Evolutionary conservation across 1,284 basidiomycete genomes (phyloP), one percentile per base, ranked within the genome.

Genomic region (Cronartium quercuum): DNA sequence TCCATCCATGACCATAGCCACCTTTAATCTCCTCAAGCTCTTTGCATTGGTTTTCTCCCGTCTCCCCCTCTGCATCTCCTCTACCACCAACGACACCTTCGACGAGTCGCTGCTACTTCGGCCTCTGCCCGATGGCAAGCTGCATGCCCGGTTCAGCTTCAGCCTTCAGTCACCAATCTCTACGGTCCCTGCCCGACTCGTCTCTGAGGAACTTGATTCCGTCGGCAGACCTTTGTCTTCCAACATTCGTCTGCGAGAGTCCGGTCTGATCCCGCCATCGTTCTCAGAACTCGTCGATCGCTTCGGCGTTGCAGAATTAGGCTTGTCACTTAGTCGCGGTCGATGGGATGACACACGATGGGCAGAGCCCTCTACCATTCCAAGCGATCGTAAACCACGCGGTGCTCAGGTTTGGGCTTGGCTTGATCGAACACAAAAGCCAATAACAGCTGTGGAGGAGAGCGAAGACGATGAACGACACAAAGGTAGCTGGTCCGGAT

Each of bases 131-230:
- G 92, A 97, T 81, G 95, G 94, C 67, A 90, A 89, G 79, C 87
- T 98, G 34, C 86, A 88, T 0, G 87, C 92, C 0, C 85, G 86
- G n/a, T 97, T 98, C 84, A 86, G 88, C 1, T 96, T 96, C 82
- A 89, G 0, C 78, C 88, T 37, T 83, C 90, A 58, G 83, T 84
- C 55, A 62, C 77, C 74, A 68, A 60, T 24, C 62, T 55, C 73
- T 66, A 34, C 76, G 61, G 65, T 34, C 60, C 75, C 64, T 34
- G 9, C 13, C 60, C 18, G n/a, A 73, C 47, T 15, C 71, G 42
- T 29, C 69, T 42, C 21, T 47, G 71, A 40, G 10, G 69, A 66
- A 5, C 65, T 42, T 63, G 35, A 42, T 55, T 34, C 51, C 18
- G 18, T 18, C 4, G 21, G 18, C 9, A 15, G 24, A 29, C n/a